Conservation (phyloP, 2,329 filamentous ascomycete genomes). For the Fonsecaea pugnacius region DNA sequence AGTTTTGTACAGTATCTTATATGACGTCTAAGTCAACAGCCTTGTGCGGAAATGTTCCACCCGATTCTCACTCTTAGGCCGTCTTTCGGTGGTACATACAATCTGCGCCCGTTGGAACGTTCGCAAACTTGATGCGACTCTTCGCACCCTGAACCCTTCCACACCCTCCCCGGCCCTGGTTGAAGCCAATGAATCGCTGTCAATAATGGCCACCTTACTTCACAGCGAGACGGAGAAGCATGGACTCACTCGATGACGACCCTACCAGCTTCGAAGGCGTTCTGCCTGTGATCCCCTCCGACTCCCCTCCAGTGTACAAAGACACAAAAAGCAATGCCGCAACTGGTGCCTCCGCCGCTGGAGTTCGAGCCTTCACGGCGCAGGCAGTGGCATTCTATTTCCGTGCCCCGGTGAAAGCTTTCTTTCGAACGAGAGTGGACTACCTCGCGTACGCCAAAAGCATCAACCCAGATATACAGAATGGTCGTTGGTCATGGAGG, state of each 20-base stretch:
- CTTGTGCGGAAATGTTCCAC: background rate
- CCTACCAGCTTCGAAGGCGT: slow-evolving; percentile 36
- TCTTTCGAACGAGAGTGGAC: slow-evolving; percentile 88
- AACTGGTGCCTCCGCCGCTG: slow-evolving; percentile 80
- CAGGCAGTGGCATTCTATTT: slow-evolving; percentile 91
- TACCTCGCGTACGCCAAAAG: slow-evolving; percentile 70
- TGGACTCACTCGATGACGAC: slow-evolving; percentile 35
- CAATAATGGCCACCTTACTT: slow-evolving; percentile 25
- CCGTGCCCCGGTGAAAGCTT: slow-evolving; percentile 85
- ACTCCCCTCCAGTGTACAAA: slow-evolving; percentile 39
- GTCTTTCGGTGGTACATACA: background rate
- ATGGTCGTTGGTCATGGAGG: slow-evolving; percentile 59
- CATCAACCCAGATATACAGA: slow-evolving; percentile 61
- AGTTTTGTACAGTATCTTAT: background rate
- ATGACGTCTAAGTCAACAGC: background rate
- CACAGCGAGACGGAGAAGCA: slow-evolving; percentile 21
- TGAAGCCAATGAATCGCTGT: slow-evolving; percentile 3
- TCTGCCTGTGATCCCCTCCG: slow-evolving; percentile 29
- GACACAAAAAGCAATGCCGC: slow-evolving; percentile 63
- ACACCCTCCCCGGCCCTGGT: background rate
- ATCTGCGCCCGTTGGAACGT: background rate
- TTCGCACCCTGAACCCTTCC: background rate
- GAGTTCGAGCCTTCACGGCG: slow-evolving; percentile 79
- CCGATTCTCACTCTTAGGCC: background rate
- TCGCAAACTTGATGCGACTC: background rate